Conservation (phyloP, 768 basidiomycete species). For the Boletus reticulatus region DNA sequence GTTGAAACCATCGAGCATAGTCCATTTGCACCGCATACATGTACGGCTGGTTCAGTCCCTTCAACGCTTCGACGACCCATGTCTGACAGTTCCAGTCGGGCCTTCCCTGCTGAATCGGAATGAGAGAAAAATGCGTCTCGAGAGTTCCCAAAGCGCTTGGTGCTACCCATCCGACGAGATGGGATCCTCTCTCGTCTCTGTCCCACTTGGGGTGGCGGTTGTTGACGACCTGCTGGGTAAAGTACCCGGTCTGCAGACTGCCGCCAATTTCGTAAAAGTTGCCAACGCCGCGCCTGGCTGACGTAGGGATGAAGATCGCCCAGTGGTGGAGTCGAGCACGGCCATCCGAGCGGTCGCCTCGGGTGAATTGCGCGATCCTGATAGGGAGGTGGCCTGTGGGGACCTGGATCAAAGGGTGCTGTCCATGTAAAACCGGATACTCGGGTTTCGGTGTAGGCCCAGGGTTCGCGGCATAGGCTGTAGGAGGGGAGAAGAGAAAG, state of each 20-base stretch:
- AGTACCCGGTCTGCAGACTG: conserved; percentile 1
- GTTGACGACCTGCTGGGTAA: background rate
- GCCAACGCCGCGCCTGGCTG: conserved; percentile 1
- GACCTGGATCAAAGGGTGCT: conserved; percentile 3
- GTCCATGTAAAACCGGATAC: conserved; percentile 10
- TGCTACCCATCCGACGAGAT: conserved; percentile 3
- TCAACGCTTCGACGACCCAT: conserved; percentile 6
- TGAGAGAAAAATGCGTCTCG: conserved; percentile 1
- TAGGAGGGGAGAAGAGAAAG: background rate
- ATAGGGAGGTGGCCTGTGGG: conserved; percentile 16
- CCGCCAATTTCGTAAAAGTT: conserved; percentile 11
- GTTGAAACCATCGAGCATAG: background rate
- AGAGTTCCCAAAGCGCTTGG: background rate
- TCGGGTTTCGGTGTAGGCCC: background rate
- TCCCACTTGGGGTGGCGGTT: conserved; percentile 2
- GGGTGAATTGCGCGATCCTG: conserved; percentile 13
- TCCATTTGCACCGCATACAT: conserved; percentile 13
- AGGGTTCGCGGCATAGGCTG: conserved; percentile 10
- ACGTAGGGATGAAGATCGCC: conserved; percentile 11
- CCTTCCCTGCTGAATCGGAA: background rate
- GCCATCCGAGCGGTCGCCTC: background rate
- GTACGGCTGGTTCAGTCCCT: background rate
- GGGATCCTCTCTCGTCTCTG: background rate
- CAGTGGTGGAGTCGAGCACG: background rate
- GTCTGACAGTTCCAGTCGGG: conserved; percentile 9